These are phyloP conservation scores for Ormosia emarginata DNA, from an alignment of 306 rosid species.

Conservation along the genomic window DNA sequence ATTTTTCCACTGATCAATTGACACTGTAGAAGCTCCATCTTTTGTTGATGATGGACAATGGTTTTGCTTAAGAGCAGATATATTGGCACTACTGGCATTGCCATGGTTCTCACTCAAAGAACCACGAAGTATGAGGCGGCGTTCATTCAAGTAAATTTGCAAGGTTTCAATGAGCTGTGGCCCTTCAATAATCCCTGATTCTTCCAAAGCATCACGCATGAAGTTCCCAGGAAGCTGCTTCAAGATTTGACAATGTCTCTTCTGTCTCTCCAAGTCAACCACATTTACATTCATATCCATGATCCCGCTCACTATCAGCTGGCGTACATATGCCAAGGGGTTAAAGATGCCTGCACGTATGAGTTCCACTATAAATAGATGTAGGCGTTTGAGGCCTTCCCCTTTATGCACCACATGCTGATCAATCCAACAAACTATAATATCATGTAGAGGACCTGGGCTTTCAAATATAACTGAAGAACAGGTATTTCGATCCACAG, in stretches of 20 bases:
- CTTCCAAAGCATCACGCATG: constrained; percentile 60
- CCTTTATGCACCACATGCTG: constrained; percentile 82
- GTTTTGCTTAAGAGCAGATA: constrained; percentile 42
- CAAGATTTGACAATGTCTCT: constrained; percentile 67
- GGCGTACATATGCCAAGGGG: constrained; percentile 92
- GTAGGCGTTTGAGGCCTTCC: constrained; percentile 74
- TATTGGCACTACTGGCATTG: constrained; percentile 27
- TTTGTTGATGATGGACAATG: constrained; percentile 42
- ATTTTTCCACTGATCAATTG: constrained; percentile 48
- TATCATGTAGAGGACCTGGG: constrained; percentile 92
- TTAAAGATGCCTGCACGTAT: constrained; percentile 72
- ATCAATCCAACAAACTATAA: constrained; percentile 96
- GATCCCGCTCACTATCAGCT: constrained; percentile 87
- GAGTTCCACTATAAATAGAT: constrained; percentile 78
- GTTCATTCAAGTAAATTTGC: constrained; percentile 69
- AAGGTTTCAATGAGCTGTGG: constrained; percentile 55
- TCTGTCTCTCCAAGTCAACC: constrained; percentile 56
- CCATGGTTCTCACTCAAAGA: constrained; percentile 34
- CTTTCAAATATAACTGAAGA: constrained; percentile 64
- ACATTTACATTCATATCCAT: constrained; percentile 58
- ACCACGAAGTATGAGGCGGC: constrained; percentile 65
- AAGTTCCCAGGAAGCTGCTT: constrained; percentile 69
- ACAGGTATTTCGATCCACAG: constrained; percentile 24
- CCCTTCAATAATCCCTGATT: constrained; percentile 63
- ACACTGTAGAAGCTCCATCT: constrained; percentile 29